Conservation (phyloP, 176 grass and related monocot genomes). For the Elaeis guineensis region DNA sequence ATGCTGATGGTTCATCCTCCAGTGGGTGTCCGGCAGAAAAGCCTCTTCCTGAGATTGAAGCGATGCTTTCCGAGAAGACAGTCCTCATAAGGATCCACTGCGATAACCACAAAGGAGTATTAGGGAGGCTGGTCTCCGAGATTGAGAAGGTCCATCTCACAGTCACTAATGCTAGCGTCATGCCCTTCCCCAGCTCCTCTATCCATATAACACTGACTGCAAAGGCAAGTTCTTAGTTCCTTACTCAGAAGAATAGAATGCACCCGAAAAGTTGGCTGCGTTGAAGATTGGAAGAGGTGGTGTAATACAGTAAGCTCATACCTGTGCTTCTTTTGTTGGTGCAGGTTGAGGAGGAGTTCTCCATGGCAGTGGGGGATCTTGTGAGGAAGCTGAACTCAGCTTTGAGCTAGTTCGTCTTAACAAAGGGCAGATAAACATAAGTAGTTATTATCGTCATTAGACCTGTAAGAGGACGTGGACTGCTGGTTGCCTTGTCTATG, state of each 20-base stretch:
- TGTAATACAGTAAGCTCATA: too few species aligned
- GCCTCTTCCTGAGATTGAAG: conserved; percentile 13
- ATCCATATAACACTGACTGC: conserved; percentile 27
- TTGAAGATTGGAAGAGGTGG: too few species aligned
- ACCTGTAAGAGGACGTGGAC: too few species aligned
- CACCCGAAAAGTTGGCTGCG: too few species aligned
- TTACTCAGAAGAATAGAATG: too few species aligned
- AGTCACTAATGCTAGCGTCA: conserved; percentile 13
- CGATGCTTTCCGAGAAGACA: conserved; percentile 9
- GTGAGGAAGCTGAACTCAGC: conserved; percentile 15
- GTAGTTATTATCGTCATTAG: too few species aligned
- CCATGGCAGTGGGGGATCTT: conserved; percentile 3
- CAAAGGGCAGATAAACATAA: too few species aligned
- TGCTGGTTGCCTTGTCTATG: too few species aligned
- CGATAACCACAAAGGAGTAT: conserved; percentile 11
- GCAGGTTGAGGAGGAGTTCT: conserved; percentile 7
- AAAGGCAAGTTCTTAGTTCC: conserved; percentile 12
- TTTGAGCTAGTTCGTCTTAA: background rate
- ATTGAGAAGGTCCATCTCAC: conserved; percentile 21
- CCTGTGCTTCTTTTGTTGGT: too few species aligned
- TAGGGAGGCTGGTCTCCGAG: conserved; percentile 26
- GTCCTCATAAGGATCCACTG: conserved; percentile 30
- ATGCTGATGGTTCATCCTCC: conserved; percentile 11
- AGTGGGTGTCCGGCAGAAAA: background rate
- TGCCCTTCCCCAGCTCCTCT: conserved; percentile 20